Percentiles rank a stretch among this genome's conserved stretches.
These are phyloP conservation scores for Rehmannia glutinosa DNA, from an alignment of 257 asterid genomes.

Conservation along the genomic window DNA sequence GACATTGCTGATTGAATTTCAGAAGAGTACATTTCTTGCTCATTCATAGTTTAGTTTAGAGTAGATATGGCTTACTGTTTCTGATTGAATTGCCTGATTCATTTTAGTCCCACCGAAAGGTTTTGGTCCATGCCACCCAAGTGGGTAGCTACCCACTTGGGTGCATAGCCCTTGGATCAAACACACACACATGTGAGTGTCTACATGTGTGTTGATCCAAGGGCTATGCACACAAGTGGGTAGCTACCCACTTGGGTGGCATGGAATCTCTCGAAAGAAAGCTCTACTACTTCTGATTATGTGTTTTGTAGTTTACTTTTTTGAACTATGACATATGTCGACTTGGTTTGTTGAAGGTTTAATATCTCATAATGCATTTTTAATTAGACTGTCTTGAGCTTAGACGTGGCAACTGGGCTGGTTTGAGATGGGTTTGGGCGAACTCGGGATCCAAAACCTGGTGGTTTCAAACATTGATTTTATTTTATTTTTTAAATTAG, in stretches of 20 bases:
- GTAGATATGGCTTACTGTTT: background rate
- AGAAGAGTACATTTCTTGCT: background rate
- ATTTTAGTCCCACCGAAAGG: background rate
- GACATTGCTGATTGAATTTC: background rate
- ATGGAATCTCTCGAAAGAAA: too few species aligned
- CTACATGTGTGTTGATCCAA: too few species aligned
- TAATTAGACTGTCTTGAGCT: background rate
- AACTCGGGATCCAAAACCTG: background rate
- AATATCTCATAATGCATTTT: background rate
- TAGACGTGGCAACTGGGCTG: background rate
- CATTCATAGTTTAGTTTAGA: background rate
- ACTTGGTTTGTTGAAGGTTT: slow-evolving; percentile 3
- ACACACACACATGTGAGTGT: too few species aligned
- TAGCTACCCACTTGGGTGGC: too few species aligned
- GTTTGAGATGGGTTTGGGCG: background rate
- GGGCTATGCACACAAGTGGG: too few species aligned
- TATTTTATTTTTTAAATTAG: background rate
- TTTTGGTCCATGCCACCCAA: too few species aligned
- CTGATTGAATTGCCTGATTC: slow-evolving; percentile 5
- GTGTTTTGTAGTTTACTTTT: background rate
- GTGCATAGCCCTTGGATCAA: too few species aligned
- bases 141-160: too few species aligned
- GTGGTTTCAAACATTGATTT: background rate
- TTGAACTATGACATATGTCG: background rate
- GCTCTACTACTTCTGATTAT: background rate